phyloP scores from a whole-genome alignment of 2,329 filamentous ascomycete genomes.

The Diaporthe sp. region DNA sequence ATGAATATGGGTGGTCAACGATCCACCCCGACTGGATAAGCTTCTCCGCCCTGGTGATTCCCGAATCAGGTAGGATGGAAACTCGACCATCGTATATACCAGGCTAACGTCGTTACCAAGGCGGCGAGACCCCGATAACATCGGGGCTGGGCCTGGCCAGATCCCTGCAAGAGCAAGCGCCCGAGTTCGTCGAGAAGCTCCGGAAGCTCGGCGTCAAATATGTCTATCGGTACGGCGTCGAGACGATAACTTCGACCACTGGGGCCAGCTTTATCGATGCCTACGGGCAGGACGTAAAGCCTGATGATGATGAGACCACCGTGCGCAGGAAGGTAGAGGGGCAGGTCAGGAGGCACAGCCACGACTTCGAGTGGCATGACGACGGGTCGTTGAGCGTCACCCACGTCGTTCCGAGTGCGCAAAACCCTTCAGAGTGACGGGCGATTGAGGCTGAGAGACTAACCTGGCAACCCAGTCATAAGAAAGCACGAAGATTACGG shows the following conservation, averaged over 20 bases:
- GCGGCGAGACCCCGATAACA: conserved; percentile 53
- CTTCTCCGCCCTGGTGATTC: conserved; percentile 47
- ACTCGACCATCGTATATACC: no score
- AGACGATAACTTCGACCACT: conserved; percentile 50
- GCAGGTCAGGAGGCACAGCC: conserved; percentile 52
- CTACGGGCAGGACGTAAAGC: conserved; percentile 49
- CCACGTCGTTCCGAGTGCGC: conserved; percentile 50
- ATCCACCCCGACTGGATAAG: conserved; percentile 55
- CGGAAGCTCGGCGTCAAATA: conserved; percentile 50
- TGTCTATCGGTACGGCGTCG: conserved; percentile 48
- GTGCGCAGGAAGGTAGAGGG: conserved; percentile 48
- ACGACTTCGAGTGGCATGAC: conserved; percentile 52
- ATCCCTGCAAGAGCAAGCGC: conserved; percentile 47
- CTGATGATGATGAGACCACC: conserved; percentile 46
- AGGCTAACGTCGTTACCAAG: conserved; percentile 38
- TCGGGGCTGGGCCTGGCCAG: conserved; percentile 49
- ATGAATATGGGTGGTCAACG: conserved; percentile 55
- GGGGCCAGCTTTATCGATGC: conserved; percentile 51
- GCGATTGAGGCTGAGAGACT: background rate
- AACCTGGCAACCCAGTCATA: conserved; percentile 43
- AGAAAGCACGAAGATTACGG: conserved; percentile 48
- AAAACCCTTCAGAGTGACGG: no score
- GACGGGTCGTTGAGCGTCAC: conserved; percentile 53
- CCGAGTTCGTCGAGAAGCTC: conserved; percentile 49
- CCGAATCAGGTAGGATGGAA: conserved; percentile 43